Base-by-base conservation (phyloP, 495 filamentous ascomycete genomes). In the Aspergillus baeticus region DNA sequence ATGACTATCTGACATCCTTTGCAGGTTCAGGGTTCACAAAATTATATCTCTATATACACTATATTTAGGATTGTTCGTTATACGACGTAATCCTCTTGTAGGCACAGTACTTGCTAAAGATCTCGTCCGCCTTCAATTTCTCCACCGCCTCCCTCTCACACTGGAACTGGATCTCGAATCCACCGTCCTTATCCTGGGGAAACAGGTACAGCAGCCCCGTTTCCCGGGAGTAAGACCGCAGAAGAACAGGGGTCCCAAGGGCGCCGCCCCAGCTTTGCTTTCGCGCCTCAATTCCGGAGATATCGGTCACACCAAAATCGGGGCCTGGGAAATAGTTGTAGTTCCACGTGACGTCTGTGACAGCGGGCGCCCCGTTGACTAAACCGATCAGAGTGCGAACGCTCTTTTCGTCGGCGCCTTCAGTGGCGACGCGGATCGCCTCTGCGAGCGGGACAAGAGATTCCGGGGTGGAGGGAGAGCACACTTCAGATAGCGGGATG, bases 251-350 rank as follows among this genome's bases (percentile, higher is more conserved):
- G 1, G 22, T 14, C 1, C 53, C 53, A 14, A 55, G 26, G 7
- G 43, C 43, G 0, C 21, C 44, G 10, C 53, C 53, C 53, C 53
- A 55, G 35, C 31, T 34, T 43, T 55, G 21, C 34, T 41, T 47
- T n/a, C 47, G 15, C 6, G 44, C 22, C 6, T 55, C 53, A n/a
- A 48, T 48, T 4, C 37, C 20, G 20, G 53, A 55, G 26, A 55
- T 46, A 42, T 55, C 53, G 5, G 53, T 55, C 6, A 55, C 53
- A 11, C 53, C 53, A 1, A 55, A 8, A 26, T 55, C 53, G 1
- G 53, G 53, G 14, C 53, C 53, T 2, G 53, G 53, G 44, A 55
- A 55, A 34, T 55, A 47, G 35, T 38, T 48, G 35, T 55, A 55
- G 2, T 55, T 55, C 53, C 53, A 55, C 1, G 53, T 35, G 6